These are phyloP conservation scores for Cytidiella melzeri DNA, from an alignment of 768 basidiomycete species.

Conservation along the genomic window DNA sequence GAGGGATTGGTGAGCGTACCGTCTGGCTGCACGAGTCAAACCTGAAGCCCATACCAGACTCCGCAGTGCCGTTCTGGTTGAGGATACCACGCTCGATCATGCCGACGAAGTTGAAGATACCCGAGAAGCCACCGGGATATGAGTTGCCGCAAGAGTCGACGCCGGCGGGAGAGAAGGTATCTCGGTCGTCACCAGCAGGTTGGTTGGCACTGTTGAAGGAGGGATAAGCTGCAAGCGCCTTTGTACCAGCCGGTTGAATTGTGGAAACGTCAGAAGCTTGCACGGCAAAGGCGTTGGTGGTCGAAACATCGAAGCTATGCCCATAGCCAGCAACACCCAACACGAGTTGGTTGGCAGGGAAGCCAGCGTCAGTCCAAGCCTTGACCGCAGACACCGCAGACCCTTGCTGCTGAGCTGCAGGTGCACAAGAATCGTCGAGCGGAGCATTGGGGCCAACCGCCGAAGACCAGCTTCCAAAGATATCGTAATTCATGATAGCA, in stretches of 20 bases:
- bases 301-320: slow-evolving; percentile 55
- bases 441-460: slow-evolving; percentile 82
- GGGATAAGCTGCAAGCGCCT: slow-evolving; percentile 41
- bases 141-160: slow-evolving; percentile 32
- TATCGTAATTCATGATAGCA: slow-evolving; percentile 65
- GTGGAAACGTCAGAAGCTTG: not conserved
- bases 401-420: slow-evolving; percentile 52
- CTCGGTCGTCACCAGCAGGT: slow-evolving; percentile 36
- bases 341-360: slow-evolving; percentile 68
- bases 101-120: slow-evolving; percentile 58
- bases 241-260: slow-evolving; percentile 15
- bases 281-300: slow-evolving; percentile 30
- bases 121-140: slow-evolving; percentile 33
- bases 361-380: slow-evolving; percentile 74
- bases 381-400: slow-evolving; percentile 74
- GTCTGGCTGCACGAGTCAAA: slow-evolving; percentile 30
- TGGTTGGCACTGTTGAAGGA: slow-evolving; percentile 38
- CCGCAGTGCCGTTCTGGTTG: slow-evolving; percentile 36
- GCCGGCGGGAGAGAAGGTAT: slow-evolving; percentile 18
- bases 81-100: slow-evolving; percentile 54
- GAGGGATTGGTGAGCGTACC: slow-evolving; percentile 5
- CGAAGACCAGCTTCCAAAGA: slow-evolving; percentile 43
- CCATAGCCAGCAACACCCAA: slow-evolving; percentile 86
- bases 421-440: slow-evolving; percentile 67
- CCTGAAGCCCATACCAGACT: slow-evolving; percentile 40